A percentile compares a stretch with the other conserved stretches of the same genome.
Evolutionary conservation across 73 alveolate species (phyloP).

Genomic region (Blepharisma stoltei): DNA sequence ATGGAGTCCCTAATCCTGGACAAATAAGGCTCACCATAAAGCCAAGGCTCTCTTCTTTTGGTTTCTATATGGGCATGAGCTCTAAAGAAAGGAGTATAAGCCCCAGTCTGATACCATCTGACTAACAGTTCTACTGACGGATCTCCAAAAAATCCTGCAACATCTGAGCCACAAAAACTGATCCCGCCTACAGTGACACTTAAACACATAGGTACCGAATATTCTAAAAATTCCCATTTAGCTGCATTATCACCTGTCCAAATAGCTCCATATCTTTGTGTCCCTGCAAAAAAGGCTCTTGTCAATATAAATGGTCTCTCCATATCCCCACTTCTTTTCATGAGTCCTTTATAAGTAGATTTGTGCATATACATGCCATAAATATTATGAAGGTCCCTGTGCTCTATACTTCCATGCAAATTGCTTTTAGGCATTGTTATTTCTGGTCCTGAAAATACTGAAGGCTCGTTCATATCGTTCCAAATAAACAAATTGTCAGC

Average conservation of each 20-base stretch:
- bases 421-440: slow-evolving; percentile 78
- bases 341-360: slow-evolving; percentile 74
- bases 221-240: slow-evolving; percentile 59
- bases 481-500: slow-evolving; percentile 50
- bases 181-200: slow-evolving; percentile 79
- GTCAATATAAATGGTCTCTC: slow-evolving; percentile 82
- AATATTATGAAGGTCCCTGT: slow-evolving; percentile 82
- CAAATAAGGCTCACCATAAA: slow-evolving; percentile 32
- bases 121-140: slow-evolving; percentile 55
- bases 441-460: slow-evolving; percentile 79
- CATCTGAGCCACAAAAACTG: slow-evolving; percentile 83
- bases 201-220: slow-evolving; percentile 74
- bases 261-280: slow-evolving; percentile 84
- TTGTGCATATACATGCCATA: slow-evolving; percentile 79
- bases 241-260: slow-evolving; percentile 93
- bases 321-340: slow-evolving; percentile 61
- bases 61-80: slow-evolving; percentile 78
- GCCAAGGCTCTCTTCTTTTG: slow-evolving; percentile 88
- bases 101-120: slow-evolving; percentile 83
- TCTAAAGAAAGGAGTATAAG: slow-evolving; percentile 75
- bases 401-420: slow-evolving; percentile 73
- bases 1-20: slow-evolving; percentile 38
- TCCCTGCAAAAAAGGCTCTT: slow-evolving; percentile 83
- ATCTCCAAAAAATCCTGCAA: slow-evolving; percentile 80
- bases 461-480: slow-evolving; percentile 97